Evolutionary conservation across 768 basidiomycete species (phyloP), one percentile per base, ranked within the genome.

Genomic region (Trametes meyenii): DNA sequence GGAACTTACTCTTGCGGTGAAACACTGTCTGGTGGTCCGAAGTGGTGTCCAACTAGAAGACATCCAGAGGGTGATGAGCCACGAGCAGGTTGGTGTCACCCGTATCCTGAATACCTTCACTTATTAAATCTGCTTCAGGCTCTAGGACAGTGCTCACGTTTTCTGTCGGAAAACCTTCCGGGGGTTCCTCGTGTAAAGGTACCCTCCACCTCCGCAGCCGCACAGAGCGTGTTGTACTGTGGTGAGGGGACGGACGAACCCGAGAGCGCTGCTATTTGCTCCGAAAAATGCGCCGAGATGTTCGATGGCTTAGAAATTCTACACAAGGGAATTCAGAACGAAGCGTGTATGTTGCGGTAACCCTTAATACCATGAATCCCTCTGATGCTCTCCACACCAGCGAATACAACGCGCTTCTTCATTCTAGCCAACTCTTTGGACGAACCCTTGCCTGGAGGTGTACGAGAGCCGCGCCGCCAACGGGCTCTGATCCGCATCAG

Each of bases 171-270:
- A 53, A 70, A 83, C 45, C 71, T 93, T 21, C 86, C 90, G 0
- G 64, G 67, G 21, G 87, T 82, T 4, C 70, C 76, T 0, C 71
- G 81, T 29, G 77, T 86, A 53, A 85, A 81, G 67, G 85, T 81
- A n/a, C 68, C 84, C 7, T 94, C 91, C 6, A 94, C 91, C 7
- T 89, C 89, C 0, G 80, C 79, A 4, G 91, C 91, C 11, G 91
- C 90, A 1, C 77, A 80, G 66, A 61, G 62, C 14, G 56, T 77
- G 11, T 63, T 81, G 5, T 71, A 75, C 12, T 73, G 82, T 13
- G 71, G 80, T 4, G 73, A 83, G 12, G 70, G 78, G 5, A 67
- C 77, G 17, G 78, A 76, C 45, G 75, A 80, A 8, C 70, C 73
- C 6, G 77, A 79, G 61, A 82, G 81, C 65, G 91, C 89, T 3